Evolutionary conservation across 148 eudicot species (phyloP), one percentile per base, ranked within the genome.

Genomic region (Euryodendron excelsum): DNA sequence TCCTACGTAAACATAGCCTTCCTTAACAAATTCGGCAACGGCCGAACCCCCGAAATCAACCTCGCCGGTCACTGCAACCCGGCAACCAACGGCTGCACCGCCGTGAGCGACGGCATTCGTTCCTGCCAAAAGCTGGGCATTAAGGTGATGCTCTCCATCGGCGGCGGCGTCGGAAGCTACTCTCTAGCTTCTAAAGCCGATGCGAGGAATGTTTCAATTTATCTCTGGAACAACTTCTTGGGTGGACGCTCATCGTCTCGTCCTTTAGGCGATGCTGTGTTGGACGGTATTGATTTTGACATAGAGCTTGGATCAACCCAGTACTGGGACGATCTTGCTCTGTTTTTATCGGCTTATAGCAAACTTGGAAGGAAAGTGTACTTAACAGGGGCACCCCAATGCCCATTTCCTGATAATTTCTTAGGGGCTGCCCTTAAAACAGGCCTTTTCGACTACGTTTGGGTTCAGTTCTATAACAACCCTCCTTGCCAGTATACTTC

Each of bases 381-480:
- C 85, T 48, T 94, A 50, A 59, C 89, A 0, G 98, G 86, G 0
- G 97, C 97, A 13, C 98, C 98, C 25, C 98, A 94, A 80, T 94
- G 98, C 45, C 98, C 98, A 1, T 92, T 88, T 64, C 95, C 95
- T 3, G 98, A 94, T 39, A 64, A 39, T 14, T 73, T 53, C 39
- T 31, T 94, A 41, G 89, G 89, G 3, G 66, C 78, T 5, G 92
- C 98, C 6, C 84, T 92, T 10, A 31, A 84, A 2, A 90, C 95
- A 0, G 84, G 89, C 14, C 79, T 89, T 1, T 94, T 94, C 45
- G 98, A 94, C 78, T 91, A 84, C 21, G 91, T 94, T 31, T 94
- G 98, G 98, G 90, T 94, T 1, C 98, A 94, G 64, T 94, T 94
- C 56, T 94, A 94, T 63, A 94, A 94, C 77, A 94, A 94, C 78